phyloP scores from a whole-genome alignment of 1,284 basidiomycete genomes.

The Sporisorium sorghi region DNA sequence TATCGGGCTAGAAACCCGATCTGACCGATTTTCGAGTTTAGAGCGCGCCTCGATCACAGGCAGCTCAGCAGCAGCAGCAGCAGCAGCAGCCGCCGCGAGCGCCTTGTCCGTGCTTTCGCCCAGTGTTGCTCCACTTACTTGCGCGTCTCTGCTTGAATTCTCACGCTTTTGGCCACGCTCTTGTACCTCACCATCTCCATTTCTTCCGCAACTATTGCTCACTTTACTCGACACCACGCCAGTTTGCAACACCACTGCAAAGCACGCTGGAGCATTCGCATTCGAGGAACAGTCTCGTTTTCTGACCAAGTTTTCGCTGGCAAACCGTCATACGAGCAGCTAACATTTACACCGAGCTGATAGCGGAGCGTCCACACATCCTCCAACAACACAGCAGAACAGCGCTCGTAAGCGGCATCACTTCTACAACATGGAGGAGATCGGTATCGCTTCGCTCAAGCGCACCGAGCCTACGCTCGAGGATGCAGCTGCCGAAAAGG shows the following conservation, averaged over 20 bases:
- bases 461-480: slow-evolving; percentile 59
- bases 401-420: background rate
- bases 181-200: slow-evolving; percentile 1
- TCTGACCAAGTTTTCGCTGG: background rate
- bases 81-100: no score
- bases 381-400: background rate
- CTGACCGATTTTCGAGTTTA: slow-evolving; percentile 15
- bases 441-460: slow-evolving; percentile 60
- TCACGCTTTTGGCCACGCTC: slow-evolving; percentile 23
- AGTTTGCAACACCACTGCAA: background rate
- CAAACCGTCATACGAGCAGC: no score
- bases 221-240: background rate
- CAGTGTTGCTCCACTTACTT: slow-evolving; percentile 52
- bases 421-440: slow-evolving; percentile 59
- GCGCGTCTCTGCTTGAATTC: slow-evolving; percentile 48
- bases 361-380: background rate
- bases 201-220: background rate
- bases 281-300: background rate
- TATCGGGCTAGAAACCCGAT: slow-evolving; percentile 19
- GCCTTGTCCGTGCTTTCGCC: background rate
- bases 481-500: slow-evolving; percentile 61
- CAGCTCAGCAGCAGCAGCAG: slow-evolving; percentile 15
- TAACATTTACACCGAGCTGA: background rate
- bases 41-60: slow-evolving; percentile 42
- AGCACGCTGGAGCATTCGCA: background rate